Conservation (phyloP, 2,329 filamentous ascomycete species). For the Talaromyces sp. region DNA sequence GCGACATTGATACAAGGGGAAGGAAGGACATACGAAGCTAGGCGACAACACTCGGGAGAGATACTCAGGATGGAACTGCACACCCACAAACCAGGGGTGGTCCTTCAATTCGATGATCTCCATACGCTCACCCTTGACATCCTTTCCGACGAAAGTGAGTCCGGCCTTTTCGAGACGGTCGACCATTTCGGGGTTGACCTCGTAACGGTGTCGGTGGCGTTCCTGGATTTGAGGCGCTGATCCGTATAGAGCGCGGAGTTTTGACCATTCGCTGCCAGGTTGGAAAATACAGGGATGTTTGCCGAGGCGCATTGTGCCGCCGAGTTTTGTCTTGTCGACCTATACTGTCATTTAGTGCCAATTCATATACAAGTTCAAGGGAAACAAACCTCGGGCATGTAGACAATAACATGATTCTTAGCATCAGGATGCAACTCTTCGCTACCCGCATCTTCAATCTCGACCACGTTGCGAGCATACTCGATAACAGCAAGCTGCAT, state of each 20-base stretch:
- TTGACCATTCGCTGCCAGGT: constrained; percentile 71
- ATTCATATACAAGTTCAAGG: background rate
- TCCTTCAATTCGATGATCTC: constrained; percentile 79
- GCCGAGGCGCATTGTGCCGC: constrained; percentile 85
- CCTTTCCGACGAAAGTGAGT: constrained; percentile 74
- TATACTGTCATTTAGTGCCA: background rate
- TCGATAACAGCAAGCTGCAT: constrained; percentile 94
- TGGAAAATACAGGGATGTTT: constrained; percentile 74
- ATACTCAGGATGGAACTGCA: constrained; percentile 86
- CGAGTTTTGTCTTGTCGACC: constrained; percentile 70
- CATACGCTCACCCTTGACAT: constrained; percentile 75
- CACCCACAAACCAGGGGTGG: constrained; percentile 80
- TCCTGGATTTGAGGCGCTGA: constrained; percentile 55
- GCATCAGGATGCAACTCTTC: constrained; percentile 11
- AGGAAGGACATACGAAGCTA: constrained; percentile 36
- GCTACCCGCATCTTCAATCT: constrained; percentile 11
- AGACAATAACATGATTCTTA: constrained; percentile 69
- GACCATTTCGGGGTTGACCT: constrained; percentile 80
- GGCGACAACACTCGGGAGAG: constrained; percentile 71
- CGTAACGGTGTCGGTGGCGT: constrained; percentile 84
- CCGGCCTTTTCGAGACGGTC: constrained; percentile 66
- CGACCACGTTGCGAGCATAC: constrained; percentile 59
- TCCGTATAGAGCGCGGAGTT: constrained; percentile 73
- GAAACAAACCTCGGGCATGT: constrained; percentile 72
- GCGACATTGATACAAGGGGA: background rate